These are phyloP conservation scores for Esteya vermicola DNA, from an alignment of 2,329 filamentous ascomycete genomes.

Conservation along the genomic window DNA sequence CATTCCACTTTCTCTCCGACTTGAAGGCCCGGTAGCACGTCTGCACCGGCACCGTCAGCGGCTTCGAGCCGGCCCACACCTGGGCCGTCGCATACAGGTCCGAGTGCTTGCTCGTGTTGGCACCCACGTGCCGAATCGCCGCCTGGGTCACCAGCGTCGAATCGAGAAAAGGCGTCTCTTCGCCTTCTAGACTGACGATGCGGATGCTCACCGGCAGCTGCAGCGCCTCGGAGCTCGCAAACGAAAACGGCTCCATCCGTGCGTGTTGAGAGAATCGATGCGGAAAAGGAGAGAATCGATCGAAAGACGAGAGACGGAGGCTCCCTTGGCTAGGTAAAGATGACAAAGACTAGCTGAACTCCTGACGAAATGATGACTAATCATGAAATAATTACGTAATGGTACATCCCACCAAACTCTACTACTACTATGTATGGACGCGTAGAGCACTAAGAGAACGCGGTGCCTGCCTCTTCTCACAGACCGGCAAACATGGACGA, in stretches of 20 bases:
- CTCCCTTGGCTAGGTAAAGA: no score
- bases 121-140: slow-evolving; percentile 75
- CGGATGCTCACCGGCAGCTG: slow-evolving; percentile 56
- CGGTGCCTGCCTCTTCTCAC: no score
- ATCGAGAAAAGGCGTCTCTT: slow-evolving; percentile 58
- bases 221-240: slow-evolving; percentile 77
- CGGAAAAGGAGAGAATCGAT: no score
- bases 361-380: no score
- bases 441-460: no score
- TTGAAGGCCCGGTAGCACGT: slow-evolving; percentile 90
- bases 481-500: neutral
- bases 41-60: slow-evolving; percentile 79
- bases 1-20: slow-evolving; percentile 67
- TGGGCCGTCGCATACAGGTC: slow-evolving; percentile 90
- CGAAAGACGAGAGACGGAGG: no score
- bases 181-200: slow-evolving; percentile 63
- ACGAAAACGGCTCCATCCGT: slow-evolving; percentile 90
- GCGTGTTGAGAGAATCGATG: neutral
- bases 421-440: no score
- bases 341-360: no score
- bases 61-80: slow-evolving; percentile 92
- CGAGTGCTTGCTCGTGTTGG: slow-evolving; percentile 62
- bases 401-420: neutral
- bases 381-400: no score
- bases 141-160: slow-evolving; percentile 68